These are phyloP conservation scores for Camptophora hylomeconis DNA, from an alignment of 2,329 filamentous ascomycete species.

Conservation along the genomic window DNA sequence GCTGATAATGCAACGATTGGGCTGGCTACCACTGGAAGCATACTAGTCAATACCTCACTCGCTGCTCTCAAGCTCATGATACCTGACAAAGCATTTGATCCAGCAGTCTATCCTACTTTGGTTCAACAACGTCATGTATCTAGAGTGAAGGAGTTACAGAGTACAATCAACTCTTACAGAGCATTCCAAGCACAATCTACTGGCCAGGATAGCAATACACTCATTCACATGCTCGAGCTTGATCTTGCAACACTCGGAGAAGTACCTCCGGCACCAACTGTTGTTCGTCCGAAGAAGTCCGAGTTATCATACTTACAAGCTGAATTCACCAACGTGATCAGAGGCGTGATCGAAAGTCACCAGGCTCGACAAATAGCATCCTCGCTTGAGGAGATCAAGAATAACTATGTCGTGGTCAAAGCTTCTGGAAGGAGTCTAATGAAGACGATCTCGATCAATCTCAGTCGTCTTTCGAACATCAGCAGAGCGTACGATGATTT, in stretches of 20 bases:
- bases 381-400: too few relatives aligned
- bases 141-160: slow-evolving; percentile 41
- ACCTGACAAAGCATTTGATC: slow-evolving; percentile 77
- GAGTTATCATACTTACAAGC: slow-evolving; percentile 62
- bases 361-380: background rate
- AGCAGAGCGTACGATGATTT: slow-evolving; percentile 80
- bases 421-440: slow-evolving; percentile 21
- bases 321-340: slow-evolving; percentile 67
- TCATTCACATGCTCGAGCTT: slow-evolving; percentile 48
- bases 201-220: slow-evolving; percentile 54
- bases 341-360: slow-evolving; percentile 38
- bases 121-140: slow-evolving; percentile 48
- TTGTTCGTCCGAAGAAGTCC: slow-evolving; percentile 59
- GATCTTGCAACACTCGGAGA: slow-evolving; percentile 53
- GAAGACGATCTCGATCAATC: slow-evolving; percentile 18
- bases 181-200: slow-evolving; percentile 55
- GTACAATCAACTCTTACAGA: slow-evolving; percentile 47
- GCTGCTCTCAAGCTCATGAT: slow-evolving; percentile 68
- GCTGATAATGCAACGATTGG: background rate
- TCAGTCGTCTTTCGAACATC: slow-evolving; percentile 52
- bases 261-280: slow-evolving; percentile 50
- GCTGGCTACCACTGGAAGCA: slow-evolving; percentile 33
- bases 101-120: slow-evolving; percentile 49
- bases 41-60: slow-evolving; percentile 65
- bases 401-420: too few relatives aligned